These are phyloP conservation scores for Phanerochaete sordida DNA, from an alignment of 768 basidiomycete genomes.

Conservation along the genomic window DNA sequence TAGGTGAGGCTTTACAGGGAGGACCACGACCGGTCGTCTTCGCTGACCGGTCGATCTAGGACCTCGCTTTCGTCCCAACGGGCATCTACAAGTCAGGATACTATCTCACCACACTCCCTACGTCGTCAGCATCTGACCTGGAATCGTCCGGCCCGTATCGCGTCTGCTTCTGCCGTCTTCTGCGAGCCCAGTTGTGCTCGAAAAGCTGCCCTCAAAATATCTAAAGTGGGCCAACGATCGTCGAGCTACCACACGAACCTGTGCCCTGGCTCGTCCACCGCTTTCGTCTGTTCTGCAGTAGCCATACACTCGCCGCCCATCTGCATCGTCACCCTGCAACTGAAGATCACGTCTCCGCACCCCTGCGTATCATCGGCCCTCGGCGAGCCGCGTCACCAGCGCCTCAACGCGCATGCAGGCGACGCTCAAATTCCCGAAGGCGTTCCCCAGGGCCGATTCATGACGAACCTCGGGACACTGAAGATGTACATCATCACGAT, in stretches of 20 bases:
- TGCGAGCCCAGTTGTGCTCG: conserved; percentile 36
- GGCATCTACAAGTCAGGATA: conserved; percentile 57
- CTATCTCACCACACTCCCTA: conserved; percentile 39
- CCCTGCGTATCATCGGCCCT: conserved; percentile 25
- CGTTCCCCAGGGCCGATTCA: conserved; percentile 50
- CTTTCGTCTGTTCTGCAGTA: conserved; percentile 43
- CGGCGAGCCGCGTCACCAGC: conserved; percentile 23
- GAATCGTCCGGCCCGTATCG: conserved; percentile 8
- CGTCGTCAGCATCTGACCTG: conserved; percentile 5
- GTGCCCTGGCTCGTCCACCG: conserved; percentile 54
- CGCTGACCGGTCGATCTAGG: conserved; percentile 26
- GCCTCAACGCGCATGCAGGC: conserved; percentile 39
- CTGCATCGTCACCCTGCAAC: conserved; percentile 43
- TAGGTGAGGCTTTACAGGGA: conserved; percentile 34
- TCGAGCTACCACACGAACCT: conserved; percentile 36
- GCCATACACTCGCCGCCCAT: conserved; percentile 33
- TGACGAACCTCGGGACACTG: conserved; percentile 53
- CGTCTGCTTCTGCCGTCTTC: conserved; percentile 22
- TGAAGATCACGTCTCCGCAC: conserved; percentile 35
- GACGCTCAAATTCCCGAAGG: conserved; percentile 43
- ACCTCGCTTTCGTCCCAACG: conserved; percentile 53
- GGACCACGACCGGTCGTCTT: background rate
- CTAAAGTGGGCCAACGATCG: conserved; percentile 47
- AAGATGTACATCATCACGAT: conserved; percentile 51
- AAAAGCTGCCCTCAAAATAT: conserved; percentile 52